A percentile compares a stretch with the other conserved stretches of the same genome.
Conservation (phyloP, 495 filamentous ascomycete genomes). For the Penicillium lagena region DNA sequence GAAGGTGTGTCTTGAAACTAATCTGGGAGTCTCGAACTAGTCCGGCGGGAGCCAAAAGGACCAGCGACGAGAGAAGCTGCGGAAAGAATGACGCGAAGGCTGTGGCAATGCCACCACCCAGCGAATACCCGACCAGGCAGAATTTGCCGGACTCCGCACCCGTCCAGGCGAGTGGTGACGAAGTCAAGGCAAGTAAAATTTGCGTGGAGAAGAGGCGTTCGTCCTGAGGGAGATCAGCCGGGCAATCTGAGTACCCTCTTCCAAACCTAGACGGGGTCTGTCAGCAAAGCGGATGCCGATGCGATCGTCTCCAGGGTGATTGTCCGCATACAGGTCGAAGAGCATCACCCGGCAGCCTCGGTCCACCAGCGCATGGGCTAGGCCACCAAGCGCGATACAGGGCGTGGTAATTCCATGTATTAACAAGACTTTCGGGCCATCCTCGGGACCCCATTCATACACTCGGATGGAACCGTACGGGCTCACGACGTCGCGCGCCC, state of each 20-base stretch:
- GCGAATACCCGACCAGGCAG: slow-evolving; percentile 72
- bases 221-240: slow-evolving; percentile 63
- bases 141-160: slow-evolving; percentile 49
- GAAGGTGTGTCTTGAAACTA: slow-evolving; percentile 47
- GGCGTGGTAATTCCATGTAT: slow-evolving; percentile 87
- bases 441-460: slow-evolving; percentile 86
- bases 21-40: slow-evolving; percentile 62
- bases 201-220: slow-evolving; percentile 66
- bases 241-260: slow-evolving; percentile 70
- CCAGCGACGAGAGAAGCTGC: slow-evolving; percentile 54
- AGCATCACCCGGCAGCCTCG: slow-evolving; percentile 78
- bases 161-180: slow-evolving; percentile 64
- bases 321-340: slow-evolving; percentile 50
- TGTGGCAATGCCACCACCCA: slow-evolving; percentile 74
- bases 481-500: slow-evolving; percentile 63
- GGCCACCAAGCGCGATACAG: slow-evolving; percentile 59
- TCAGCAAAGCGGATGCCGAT: not conserved
- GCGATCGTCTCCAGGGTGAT: too few species aligned
- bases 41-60: slow-evolving; percentile 71
- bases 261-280: slow-evolving; percentile 50
- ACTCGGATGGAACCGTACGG: slow-evolving; percentile 77
- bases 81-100: slow-evolving; percentile 71
- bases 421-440: slow-evolving; percentile 71
- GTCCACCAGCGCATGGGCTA: slow-evolving; percentile 65
- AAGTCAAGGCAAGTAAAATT: slow-evolving; percentile 64